Evolutionary conservation across 352 stramenopile genomes (phyloP), one percentile per base, ranked within the genome.

Genomic region (Globisporangium okanoganense): DNA sequence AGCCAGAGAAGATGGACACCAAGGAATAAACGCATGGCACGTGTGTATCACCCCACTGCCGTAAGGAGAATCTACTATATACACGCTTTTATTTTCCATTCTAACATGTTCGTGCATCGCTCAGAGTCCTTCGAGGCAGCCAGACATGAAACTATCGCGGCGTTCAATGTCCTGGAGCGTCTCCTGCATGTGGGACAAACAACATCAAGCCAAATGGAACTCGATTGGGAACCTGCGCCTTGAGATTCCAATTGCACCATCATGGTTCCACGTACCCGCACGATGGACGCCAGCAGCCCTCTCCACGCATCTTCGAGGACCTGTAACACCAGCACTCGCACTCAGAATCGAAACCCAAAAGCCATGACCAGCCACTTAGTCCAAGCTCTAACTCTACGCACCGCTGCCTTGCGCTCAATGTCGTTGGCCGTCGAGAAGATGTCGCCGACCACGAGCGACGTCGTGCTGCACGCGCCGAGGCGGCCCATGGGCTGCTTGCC

Each of bases 91-190:
- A 14, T 9, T 1, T 20, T 54, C 25, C 36, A 16, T 41, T 59
- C 35, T 41, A 24, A 49, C 20, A 18, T 33, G 14, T 2, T 35
- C 12, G 25, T 9, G 20, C 9, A 12, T 12, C 18, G 6, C 58
- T 70, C 73, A 87, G 18, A 90, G 63, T 20, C 82, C 78, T 43
- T 90, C 79, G 13, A 94, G 73, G 56, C 80, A 90, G 24, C 81
- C 72, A 3, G 80, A 69, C 70, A 90, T 79, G 59, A 78, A 82
- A 58, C 68, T 88, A 62, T 91, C 82, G 8, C 74, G 75, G 24
- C 75, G 71, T 50, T 84, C 72, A 4, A 90, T 85, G 51, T 91
- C 80, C 61, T 87, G 67, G 35, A 93, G 61, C 20, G 82, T 90
- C 54, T 91, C 77, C 77, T 87, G 56, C 38, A 29, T n/a, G n/a